These are phyloP conservation scores for sweet orange (Citrus sinensis) DNA, from an alignment of 345 rosid species.

Conservation along the genomic window DNA sequence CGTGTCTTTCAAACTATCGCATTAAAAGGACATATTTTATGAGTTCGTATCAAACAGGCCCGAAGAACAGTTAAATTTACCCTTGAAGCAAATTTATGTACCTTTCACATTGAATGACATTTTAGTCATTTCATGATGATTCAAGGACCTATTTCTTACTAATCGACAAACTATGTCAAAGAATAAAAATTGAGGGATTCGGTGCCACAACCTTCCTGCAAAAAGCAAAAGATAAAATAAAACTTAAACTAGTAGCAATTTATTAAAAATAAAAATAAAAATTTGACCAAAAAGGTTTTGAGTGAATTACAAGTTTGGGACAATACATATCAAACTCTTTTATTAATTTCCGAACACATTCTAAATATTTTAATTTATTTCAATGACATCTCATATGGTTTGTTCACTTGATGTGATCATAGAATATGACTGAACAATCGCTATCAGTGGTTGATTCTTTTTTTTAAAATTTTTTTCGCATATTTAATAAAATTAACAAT, in stretches of 20 bases:
- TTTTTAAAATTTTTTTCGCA: no score
- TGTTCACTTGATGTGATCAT: no score
- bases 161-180: no score
- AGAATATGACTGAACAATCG: not conserved
- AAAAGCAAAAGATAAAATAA: not conserved
- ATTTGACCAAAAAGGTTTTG: not conserved
- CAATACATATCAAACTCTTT: not conserved
- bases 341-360: not conserved
- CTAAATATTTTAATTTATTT: not conserved
- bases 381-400: not conserved
- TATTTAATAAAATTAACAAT: no score
- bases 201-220: not conserved
- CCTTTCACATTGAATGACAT: not conserved
- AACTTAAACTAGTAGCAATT: no score
- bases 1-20: not conserved
- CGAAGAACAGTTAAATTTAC: not conserved
- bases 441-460: not conserved
- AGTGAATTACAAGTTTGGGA: slow-evolving; percentile 13
- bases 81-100: not conserved
- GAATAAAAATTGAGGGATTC: not conserved
- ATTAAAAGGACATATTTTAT: no score
- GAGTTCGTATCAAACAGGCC: not conserved
- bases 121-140: not conserved
- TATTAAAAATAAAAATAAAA: not conserved
- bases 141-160: not conserved